Percentiles rank a stretch among this genome's conserved stretches.
Evolutionary conservation across 2,329 filamentous ascomycete species (phyloP).

Genomic region (Nothophaeocryptopus gaeumannii): DNA sequence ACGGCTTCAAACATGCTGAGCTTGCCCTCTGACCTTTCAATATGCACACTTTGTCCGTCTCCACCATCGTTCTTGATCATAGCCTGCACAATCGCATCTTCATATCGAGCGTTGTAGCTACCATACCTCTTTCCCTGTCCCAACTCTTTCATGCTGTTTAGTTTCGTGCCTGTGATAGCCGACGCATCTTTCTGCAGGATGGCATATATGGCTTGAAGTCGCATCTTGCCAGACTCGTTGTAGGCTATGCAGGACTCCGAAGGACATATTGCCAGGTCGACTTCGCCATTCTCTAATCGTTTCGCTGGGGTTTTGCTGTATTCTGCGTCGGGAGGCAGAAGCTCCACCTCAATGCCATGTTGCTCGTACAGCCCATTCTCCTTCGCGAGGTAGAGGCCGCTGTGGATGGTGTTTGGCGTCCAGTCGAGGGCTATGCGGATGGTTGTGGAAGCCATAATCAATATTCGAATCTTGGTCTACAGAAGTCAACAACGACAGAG

Average conservation of each 20-base stretch:
- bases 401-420: conserved; percentile 37
- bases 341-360: conserved; percentile 27
- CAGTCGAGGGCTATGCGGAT: conserved; percentile 35
- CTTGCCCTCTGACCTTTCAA: conserved; percentile 29
- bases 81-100: conserved; percentile 31
- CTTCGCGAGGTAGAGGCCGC: conserved; percentile 31
- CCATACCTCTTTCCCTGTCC: conserved; percentile 31
- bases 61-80: conserved; percentile 32
- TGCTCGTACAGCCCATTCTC: conserved; percentile 25
- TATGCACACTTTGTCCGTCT: conserved; percentile 21
- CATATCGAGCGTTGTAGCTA: conserved; percentile 35
- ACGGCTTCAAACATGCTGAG: conserved; percentile 31
- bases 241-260: conserved; percentile 35
- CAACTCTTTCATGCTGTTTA: conserved; percentile 26
- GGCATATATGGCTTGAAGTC: conserved; percentile 35
- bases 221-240: conserved; percentile 30
- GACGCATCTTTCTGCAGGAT: conserved; percentile 34
- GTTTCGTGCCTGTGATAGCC: conserved; percentile 30
- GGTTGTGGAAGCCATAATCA: conserved; percentile 18
- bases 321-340: conserved; percentile 28
- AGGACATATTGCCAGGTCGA: conserved; percentile 34
- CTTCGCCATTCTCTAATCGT: conserved; percentile 27
- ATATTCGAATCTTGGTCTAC: not conserved
- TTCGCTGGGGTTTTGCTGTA: conserved; percentile 34
- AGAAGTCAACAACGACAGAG: too few relatives aligned